Evolutionary conservation across 2,329 filamentous ascomycete species (phyloP).

Genomic region (Xylariaceae sp.): DNA sequence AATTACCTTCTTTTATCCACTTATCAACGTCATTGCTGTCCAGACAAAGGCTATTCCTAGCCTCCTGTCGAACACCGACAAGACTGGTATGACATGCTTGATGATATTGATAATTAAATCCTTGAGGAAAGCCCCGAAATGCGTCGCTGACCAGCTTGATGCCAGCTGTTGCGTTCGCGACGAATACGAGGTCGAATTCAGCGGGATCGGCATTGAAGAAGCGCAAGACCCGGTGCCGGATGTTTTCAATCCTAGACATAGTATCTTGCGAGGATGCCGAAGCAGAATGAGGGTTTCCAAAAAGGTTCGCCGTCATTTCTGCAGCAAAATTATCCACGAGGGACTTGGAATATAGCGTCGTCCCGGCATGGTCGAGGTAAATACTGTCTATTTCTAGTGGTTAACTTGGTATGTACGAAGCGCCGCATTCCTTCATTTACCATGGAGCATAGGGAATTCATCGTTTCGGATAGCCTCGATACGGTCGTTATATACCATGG

Average conservation of each 20-base stretch:
- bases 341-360: slow-evolving; percentile 82
- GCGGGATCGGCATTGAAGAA: slow-evolving; percentile 84
- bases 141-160: slow-evolving; percentile 74
- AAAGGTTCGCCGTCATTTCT: slow-evolving; percentile 80
- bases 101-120: slow-evolving; percentile 86
- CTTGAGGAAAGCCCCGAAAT: slow-evolving; percentile 70
- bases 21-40: slow-evolving; percentile 65
- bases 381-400: slow-evolving; percentile 62
- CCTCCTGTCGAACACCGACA: slow-evolving; percentile 79
- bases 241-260: slow-evolving; percentile 76
- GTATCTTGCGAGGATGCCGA: slow-evolving; percentile 82
- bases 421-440: slow-evolving; percentile 38
- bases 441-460: slow-evolving; percentile 75
- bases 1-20: slow-evolving; percentile 62
- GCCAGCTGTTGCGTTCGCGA: slow-evolving; percentile 67
- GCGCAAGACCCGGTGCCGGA: slow-evolving; percentile 71
- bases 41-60: slow-evolving; percentile 70
- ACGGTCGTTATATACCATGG: slow-evolving; percentile 59
- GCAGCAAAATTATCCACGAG: slow-evolving; percentile 78
- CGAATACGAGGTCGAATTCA: slow-evolving; percentile 79
- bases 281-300: slow-evolving; percentile 91
- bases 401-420: slow-evolving; percentile 12
- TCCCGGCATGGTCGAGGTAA: slow-evolving; percentile 96
- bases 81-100: slow-evolving; percentile 85
- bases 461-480: slow-evolving; percentile 64